Evolutionary conservation across 306 rosid genomes (phyloP), one percentile per base, ranked within the genome.

Genomic region (Glycyrrhiza uralensis): DNA sequence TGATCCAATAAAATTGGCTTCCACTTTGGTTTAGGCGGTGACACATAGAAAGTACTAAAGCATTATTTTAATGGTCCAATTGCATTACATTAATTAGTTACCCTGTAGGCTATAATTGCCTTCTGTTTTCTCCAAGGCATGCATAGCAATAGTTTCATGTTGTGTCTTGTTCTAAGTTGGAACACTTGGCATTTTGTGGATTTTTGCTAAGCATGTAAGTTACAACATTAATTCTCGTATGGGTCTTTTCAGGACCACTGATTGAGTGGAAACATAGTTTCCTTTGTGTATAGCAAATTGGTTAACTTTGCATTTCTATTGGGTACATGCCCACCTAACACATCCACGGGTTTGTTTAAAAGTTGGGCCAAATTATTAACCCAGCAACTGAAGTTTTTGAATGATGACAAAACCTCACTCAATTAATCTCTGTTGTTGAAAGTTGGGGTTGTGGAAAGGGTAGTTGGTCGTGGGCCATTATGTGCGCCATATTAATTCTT

Each of bases 11-110:
- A 17, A 35, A 26, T 18, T 50, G n/a, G 54, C 32, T 38, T 54
- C 50, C 69, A 39, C 42, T 45, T 47, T 66, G 47, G 26, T 33
- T 46, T 41, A 5, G 59, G 20, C 1, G 15, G 44, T 57, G 76
- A 52, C 30, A 14, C 0, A 63, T 49, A 36, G 24, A 6, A 24
- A 6, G 12, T 50, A 51, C 38, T 33, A 36, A n/a, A 11, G 2
- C 24, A 56, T 65, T 30, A 59, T 59, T 51, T 39, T 66, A 42
- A 7, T 23, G 19, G 35, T 22, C 77, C 76, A 80, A 66, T 60
- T 26, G 42, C 38, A 36, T 46, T 22, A 28, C 64, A 28, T 38
- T 80, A 59, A 2, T 4, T 44, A 36, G 0, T 2, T 30, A 23
- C 13, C 57, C 6, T 22, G 13, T 39, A 24, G 3, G n/a, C 42